Base-by-base conservation (phyloP, 2,329 filamentous ascomycete genomes). In the Aspergillus intermedius region DNA sequence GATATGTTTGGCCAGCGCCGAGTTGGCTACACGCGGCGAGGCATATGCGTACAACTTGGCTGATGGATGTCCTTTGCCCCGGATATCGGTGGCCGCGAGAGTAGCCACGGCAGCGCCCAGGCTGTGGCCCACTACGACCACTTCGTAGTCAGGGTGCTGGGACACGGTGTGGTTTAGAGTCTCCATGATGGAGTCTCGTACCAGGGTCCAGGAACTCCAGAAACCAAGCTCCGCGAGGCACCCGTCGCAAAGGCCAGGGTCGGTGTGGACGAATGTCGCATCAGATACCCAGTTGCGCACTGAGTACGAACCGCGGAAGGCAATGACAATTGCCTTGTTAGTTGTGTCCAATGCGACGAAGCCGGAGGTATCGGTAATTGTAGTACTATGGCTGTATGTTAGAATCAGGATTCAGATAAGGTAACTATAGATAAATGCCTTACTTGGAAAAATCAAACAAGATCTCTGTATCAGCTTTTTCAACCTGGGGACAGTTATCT, bases 41-140 rank as follows among this genome's bases (percentile, higher is more conserved):
- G 85, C 85, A 68, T 78, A 88, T 1, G 79, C 83, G 73, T 83
- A 86, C 39, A 87, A 58, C 56, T 84, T 81, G 45, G 73, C 65
- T 40, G 37, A 40, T 9, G 25, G 25, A 50, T 69, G 66, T 37
- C 77, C 80, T 9, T 62, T 59, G 5, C 64, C 63, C 42, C 82
- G 77, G 17, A 86, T 67, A 55, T 79, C 74, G 0, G 76, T 79
- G 0, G 75, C 79, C 0, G 75, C 83, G 4, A 88, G 63, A 6
- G 77, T 80, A 34, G 78, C 81, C 2, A 88, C 71, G 5, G 83
- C 83, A 25, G 74, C 85, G 44, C 85, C 85, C 3, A 88, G 78
- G 8, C 81, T 85, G 71, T 88, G 84, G 34, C 85, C 86, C 0
- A 82, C 72, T 0, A 71, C 57, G 0, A 75, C 61, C 47, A 78